Conservation (phyloP, 192 early-diverging fungal genomes). For the Pilobolus umbonatus region DNA sequence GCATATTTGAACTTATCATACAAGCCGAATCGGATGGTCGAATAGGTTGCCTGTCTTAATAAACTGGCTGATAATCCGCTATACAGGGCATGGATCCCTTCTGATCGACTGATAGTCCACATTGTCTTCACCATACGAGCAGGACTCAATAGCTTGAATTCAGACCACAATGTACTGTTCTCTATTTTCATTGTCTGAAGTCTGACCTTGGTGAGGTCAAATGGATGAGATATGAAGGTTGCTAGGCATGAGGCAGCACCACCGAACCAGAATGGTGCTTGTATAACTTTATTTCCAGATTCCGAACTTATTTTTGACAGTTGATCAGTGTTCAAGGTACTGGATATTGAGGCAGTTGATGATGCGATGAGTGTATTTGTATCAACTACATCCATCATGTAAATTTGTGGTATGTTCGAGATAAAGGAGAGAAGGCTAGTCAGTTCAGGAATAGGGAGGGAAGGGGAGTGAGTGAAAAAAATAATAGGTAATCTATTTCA, state of each 20-base stretch:
- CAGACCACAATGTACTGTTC: constrained; percentile 14
- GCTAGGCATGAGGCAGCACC: constrained; percentile 51
- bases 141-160: constrained; percentile 15
- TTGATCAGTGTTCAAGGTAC: no score
- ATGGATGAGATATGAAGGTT: constrained; percentile 67
- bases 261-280: constrained; percentile 34
- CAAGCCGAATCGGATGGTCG: constrained; percentile 73
- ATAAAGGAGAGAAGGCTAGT: no score
- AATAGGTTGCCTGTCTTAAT: constrained; percentile 72
- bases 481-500: no score
- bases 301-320: neutral
- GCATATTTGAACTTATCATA: constrained; percentile 67
- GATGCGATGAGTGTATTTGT: no score
- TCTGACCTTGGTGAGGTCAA: constrained; percentile 89
- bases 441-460: no score
- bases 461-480: no score
- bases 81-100: constrained; percentile 67
- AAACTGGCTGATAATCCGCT: constrained; percentile 67
- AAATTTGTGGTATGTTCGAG: no score
- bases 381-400: no score
- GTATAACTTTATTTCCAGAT: neutral
- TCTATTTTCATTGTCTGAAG: constrained; percentile 45
- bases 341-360: no score
- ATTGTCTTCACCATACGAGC: constrained; percentile 67
- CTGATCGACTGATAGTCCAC: constrained; percentile 59